These are phyloP conservation scores for Penicillium glabrum DNA, from an alignment of 2,329 filamentous ascomycete genomes.

Conservation along the genomic window DNA sequence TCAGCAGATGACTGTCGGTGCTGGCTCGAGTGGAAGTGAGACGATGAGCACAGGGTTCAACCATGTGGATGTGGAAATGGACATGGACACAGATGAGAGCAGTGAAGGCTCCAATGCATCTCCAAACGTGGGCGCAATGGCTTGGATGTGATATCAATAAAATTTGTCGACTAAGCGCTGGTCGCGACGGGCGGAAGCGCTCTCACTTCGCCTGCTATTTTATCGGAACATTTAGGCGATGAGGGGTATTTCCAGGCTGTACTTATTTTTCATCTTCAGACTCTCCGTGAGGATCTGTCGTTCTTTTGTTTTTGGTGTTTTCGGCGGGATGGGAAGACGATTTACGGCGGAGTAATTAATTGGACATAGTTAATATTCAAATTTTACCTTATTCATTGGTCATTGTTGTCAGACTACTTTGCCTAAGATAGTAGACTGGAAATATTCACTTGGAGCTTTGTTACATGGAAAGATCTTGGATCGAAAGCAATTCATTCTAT, in stretches of 20 bases:
- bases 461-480: neutral
- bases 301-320: neutral
- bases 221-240: neutral
- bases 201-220: neutral
- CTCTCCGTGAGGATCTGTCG: neutral
- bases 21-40: slow-evolving; percentile 19
- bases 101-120: slow-evolving; percentile 18
- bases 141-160: slow-evolving; percentile 32
- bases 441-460: neutral
- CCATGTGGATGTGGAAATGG: slow-evolving; percentile 25
- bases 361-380: neutral
- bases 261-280: neutral
- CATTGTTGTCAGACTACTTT: neutral
- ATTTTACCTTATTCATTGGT: neutral
- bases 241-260: neutral
- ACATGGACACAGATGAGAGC: slow-evolving; percentile 28
- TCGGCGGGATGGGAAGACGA: neutral
- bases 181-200: slow-evolving; percentile 3
- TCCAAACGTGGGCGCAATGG: slow-evolving; percentile 26
- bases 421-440: neutral
- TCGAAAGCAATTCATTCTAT: neutral
- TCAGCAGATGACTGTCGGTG: slow-evolving; percentile 14
- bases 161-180: slow-evolving; percentile 3
- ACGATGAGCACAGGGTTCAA: slow-evolving; percentile 24
- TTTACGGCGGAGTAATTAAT: neutral